These are phyloP conservation scores for Albizia julibrissin DNA, from an alignment of 306 rosid genomes.

Conservation along the genomic window DNA sequence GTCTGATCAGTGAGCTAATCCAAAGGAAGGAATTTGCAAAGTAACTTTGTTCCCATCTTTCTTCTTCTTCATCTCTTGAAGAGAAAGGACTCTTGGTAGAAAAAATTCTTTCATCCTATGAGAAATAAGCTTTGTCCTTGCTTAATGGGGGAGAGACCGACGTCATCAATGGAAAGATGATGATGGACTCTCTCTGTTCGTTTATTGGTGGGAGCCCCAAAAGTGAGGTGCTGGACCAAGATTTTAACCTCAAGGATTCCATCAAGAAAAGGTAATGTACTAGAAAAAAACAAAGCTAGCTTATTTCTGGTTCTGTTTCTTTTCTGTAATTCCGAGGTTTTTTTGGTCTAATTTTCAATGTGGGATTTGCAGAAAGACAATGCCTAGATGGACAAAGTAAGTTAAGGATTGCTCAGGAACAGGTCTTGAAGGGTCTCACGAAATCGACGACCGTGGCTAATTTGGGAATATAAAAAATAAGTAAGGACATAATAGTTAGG, in stretches of 20 bases:
- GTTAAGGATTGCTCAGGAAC: slow-evolving; percentile 53
- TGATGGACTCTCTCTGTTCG: slow-evolving; percentile 40
- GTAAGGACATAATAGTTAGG: too few species aligned
- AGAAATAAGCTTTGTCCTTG: slow-evolving; percentile 54
- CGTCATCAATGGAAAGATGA: slow-evolving; percentile 32
- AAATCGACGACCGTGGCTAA: too few species aligned
- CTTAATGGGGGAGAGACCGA: slow-evolving; percentile 37
- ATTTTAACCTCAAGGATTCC: slow-evolving; percentile 45
- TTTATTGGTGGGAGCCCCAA: slow-evolving; percentile 47
- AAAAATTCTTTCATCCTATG: slow-evolving; percentile 59
- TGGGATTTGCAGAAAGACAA: slow-evolving; percentile 52
- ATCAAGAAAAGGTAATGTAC: slow-evolving; percentile 67
- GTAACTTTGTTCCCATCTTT: slow-evolving; percentile 51
- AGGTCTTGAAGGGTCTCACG: slow-evolving; percentile 47
- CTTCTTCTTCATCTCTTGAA: slow-evolving; percentile 48
- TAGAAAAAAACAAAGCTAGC: neutral
- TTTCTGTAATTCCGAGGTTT: neutral
- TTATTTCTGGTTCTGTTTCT: neutral
- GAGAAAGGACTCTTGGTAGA: slow-evolving; percentile 44
- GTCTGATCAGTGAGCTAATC: slow-evolving; percentile 52
- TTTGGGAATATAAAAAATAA: too few species aligned
- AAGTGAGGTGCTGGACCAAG: slow-evolving; percentile 51
- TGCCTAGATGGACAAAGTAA: slow-evolving; percentile 57
- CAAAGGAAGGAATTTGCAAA: slow-evolving; percentile 68
- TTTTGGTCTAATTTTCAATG: slow-evolving; percentile 23